phyloP scores from a whole-genome alignment of 1,284 basidiomycete species.

The Trametes pubescens region DNA sequence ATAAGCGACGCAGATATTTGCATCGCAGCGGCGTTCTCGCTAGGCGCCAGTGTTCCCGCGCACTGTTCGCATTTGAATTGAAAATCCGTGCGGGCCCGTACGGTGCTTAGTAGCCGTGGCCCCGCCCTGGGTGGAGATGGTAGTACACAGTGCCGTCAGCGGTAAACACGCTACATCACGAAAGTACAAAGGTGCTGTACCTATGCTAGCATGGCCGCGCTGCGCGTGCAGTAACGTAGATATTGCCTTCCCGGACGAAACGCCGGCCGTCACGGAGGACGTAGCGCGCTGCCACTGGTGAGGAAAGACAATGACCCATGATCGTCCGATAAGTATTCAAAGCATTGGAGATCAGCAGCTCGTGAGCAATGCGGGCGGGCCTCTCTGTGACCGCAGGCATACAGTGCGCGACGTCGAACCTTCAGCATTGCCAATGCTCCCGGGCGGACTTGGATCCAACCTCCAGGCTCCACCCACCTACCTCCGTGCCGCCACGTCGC shows the following conservation, averaged over 20 bases:
- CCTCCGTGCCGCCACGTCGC: not conserved
- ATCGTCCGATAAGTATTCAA: not conserved
- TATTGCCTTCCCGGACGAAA: not conserved
- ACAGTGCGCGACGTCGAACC: not conserved
- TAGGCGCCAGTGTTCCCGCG: not conserved
- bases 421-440: constrained; percentile 2
- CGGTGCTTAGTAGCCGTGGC: not conserved
- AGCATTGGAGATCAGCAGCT: not conserved
- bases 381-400: not conserved
- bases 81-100: not conserved
- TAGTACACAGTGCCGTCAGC: not conserved
- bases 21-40: not conserved
- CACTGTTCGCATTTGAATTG: not conserved
- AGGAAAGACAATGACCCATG: not conserved
- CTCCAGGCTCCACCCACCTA: not conserved
- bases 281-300: not conserved
- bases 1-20: not conserved
- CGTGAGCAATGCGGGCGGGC: not conserved
- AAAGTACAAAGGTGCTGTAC: not conserved
- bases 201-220: not conserved
- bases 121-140: not conserved
- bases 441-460: not conserved
- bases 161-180: not conserved
- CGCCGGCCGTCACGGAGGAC: not conserved
- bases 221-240: not conserved